Evolutionary conservation across 1,139 yeast species (phyloP), one percentile per base, ranked within the genome.

Genomic region (Kodamaea suecica): DNA sequence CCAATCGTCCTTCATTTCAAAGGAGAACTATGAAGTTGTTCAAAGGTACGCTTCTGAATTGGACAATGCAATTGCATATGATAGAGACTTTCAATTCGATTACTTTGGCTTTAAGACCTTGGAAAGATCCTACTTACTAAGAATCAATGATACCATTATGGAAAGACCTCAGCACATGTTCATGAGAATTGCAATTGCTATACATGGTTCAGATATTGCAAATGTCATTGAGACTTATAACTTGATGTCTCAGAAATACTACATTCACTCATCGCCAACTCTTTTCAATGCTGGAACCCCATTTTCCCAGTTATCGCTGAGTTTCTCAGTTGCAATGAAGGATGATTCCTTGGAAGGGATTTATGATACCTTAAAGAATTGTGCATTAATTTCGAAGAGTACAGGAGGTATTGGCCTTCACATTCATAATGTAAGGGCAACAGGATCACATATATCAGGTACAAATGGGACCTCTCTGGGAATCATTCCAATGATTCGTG

Each of bases 1-100:
- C 49, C 81, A 70, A 49, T 73, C 92, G 27, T 95, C 95, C 17
- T 81, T 86, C 90, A 78, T 87, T 42, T 79, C 94, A 7, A 67
- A 80, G 42, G 86, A 82, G 42, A 75, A 84, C 23, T 81, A 73
- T 49, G 72, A 79, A 27, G 72, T 77, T 38, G 84, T 85, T 32
- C 67, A 67, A 66, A 67, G 70, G 45, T 69, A 84, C 54, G 72
- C 80, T 36, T 87, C 82, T 43, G 86, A 78, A 57, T 69, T 86
- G 47, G 81, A 86, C 64, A 78, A 87, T 9, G 88, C 94, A 21
- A 83, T 43, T 23, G 35, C 34, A 23, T 26, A 38, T 30, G 30
- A 35, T 8, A 29, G 33, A 9, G 41, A 38, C 30, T 38, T 35
- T 21, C 31, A 31, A 8, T 38, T 34, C 24, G 41, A 38, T 24